These are phyloP conservation scores for Suhomyces chickasaworum DNA, from an alignment of 1,139 yeast species.

Conservation along the genomic window DNA sequence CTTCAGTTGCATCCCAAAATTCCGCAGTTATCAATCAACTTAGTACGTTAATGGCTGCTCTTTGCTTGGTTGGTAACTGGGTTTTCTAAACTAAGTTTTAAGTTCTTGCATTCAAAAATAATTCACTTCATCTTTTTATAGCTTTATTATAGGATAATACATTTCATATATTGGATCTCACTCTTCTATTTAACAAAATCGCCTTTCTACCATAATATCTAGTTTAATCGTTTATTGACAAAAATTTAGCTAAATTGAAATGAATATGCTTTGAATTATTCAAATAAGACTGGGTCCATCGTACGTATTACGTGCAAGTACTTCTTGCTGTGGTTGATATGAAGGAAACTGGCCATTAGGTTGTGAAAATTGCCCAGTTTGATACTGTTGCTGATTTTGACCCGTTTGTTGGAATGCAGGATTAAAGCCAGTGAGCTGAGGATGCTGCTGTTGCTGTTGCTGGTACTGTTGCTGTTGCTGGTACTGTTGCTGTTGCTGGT, in stretches of 20 bases:
- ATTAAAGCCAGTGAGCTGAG: constrained; percentile 4
- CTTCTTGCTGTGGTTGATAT: constrained; percentile 17
- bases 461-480: constrained; percentile 9
- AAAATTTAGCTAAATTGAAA: constrained; percentile 1
- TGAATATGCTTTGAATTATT: constrained; percentile 4
- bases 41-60: constrained; percentile 13
- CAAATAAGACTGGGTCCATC: constrained; percentile 29
- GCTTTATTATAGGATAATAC: neutral
- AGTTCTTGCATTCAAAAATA: constrained; percentile 4
- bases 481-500: constrained; percentile 10
- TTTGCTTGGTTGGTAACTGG: constrained; percentile 13
- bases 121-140: neutral
- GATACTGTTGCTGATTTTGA: constrained; percentile 11
- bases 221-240: neutral
- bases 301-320: constrained; percentile 16
- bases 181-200: too few species aligned
- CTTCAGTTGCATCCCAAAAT: constrained; percentile 6
- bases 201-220: neutral
- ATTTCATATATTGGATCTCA: neutral
- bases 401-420: constrained; percentile 3
- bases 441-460: constrained; percentile 7
- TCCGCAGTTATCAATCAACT: constrained; percentile 6
- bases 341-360: constrained; percentile 3
- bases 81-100: constrained; percentile 8
- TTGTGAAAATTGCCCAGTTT: constrained; percentile 9